A percentile compares a stretch with the other conserved stretches of the same genome.
Evolutionary conservation across 345 rosid genomes (phyloP).

Genomic region (Cardamine resedifolia): DNA sequence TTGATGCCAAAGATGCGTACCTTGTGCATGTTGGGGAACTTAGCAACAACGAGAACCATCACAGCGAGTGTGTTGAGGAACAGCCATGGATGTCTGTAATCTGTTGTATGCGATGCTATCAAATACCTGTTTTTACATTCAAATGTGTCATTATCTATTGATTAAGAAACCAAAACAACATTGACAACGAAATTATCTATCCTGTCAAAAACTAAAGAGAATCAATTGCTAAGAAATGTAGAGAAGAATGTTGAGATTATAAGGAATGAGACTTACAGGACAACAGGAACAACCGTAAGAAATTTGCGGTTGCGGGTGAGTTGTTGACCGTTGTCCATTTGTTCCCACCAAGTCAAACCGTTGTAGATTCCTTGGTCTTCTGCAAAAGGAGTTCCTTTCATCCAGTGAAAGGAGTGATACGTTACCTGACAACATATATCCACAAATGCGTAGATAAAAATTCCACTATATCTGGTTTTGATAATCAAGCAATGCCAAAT

Average conservation of each 20-base stretch:
- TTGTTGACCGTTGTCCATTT: conserved; percentile 92
- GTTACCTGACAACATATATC: conserved; percentile 57
- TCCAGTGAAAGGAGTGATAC: conserved; percentile 97
- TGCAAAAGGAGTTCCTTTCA: conserved; percentile 96
- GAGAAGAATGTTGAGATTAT: neutral
- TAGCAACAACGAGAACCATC: conserved; percentile 82
- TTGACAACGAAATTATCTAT: neutral
- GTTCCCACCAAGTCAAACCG: conserved; percentile 98
- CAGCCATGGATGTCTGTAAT: conserved; percentile 90
- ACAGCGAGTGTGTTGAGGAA: conserved; percentile 89
- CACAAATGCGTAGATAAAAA: no score
- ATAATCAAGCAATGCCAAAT: no score
- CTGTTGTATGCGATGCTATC: conserved; percentile 98
- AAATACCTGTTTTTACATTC: conserved; percentile 55
- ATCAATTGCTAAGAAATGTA: neutral
- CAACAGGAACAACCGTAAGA: conserved; percentile 86
- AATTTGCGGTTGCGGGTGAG: conserved; percentile 94
- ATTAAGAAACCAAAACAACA: neutral
- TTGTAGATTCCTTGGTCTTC: conserved; percentile 99
- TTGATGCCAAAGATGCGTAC: conserved; percentile 99
- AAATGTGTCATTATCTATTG: neutral
- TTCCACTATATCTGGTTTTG: no score
- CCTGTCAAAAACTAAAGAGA: neutral
- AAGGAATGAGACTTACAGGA: conserved; percentile 61
- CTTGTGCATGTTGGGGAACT: conserved; percentile 99